Percentiles rank a stretch among this genome's conserved stretches.
Conservation (phyloP, 257 asterid genomes). For the Perilla frutescens region DNA sequence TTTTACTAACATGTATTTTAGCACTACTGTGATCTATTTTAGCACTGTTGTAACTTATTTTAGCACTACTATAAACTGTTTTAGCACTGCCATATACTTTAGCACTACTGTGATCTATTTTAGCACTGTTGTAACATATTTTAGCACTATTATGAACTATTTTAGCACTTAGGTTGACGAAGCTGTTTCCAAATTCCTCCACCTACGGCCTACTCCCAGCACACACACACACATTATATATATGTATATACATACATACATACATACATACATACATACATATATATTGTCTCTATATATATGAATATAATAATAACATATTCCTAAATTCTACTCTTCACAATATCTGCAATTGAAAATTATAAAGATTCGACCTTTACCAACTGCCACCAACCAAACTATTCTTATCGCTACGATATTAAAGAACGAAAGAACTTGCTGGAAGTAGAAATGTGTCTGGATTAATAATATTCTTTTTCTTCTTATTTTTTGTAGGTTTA, state of each 20-base stretch:
- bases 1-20: too few relatives aligned
- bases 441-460: constrained; percentile 27
- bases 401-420: constrained; percentile 25
- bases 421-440: constrained; percentile 26
- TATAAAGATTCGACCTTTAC: constrained; percentile 23
- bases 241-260: too few relatives aligned
- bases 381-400: constrained; percentile 37
- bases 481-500: background rate
- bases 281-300: background rate
- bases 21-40: too few relatives aligned
- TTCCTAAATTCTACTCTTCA: constrained; percentile 13
- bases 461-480: background rate
- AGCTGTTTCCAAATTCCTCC: constrained; percentile 68
- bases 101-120: too few relatives aligned
- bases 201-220: background rate
- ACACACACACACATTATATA: background rate
- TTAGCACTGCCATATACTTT: too few relatives aligned
- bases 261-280: too few relatives aligned
- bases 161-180: too few relatives aligned
- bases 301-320: constrained; percentile 17
- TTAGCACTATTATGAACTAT: too few relatives aligned
- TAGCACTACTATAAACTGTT: too few relatives aligned
- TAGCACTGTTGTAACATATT: too few relatives aligned
- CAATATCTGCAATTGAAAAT: constrained; percentile 29
- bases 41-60: too few relatives aligned